Base-by-base conservation (phyloP, 805 yeast species). In the Candida glaebosa region DNA sequence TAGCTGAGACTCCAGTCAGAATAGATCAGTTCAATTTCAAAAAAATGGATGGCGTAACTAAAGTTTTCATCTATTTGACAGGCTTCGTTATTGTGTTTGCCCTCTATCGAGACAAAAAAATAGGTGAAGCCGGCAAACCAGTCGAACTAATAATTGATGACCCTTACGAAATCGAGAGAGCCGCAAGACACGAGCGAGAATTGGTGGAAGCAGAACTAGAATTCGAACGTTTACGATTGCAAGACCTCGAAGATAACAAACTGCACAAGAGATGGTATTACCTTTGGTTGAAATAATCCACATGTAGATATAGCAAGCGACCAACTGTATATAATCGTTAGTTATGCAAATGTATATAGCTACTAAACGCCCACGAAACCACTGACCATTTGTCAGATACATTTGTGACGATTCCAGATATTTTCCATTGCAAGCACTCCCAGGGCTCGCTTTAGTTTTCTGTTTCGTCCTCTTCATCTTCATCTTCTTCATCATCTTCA, bases 401-500 rank as follows among this genome's bases (percentile, higher is more conserved):
- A n/a, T n/a, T n/a, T n/a, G n/a, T n/a, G n/a, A n/a, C n/a, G n/a
- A n/a, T n/a, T n/a, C n/a, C n/a, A n/a, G n/a, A n/a, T n/a, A n/a
- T n/a, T n/a, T n/a, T n/a, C n/a, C n/a, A n/a, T 19, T 24, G 16
- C 16, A 10, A 34, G 20, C 32, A 7, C 30, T 25, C n/a, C 37
- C 25, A n/a, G n/a, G n/a, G n/a, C n/a, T n/a, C n/a, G n/a, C 25
- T 16, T n/a, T 8, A 7, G 10, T 12, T 19, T 18, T 15, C 31
- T 28, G 16, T 12, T 12, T 48, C 52, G 14, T 57, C 63, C 1
- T 61, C 71, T 3, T 69, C 78, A 15, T 70, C 81, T 0, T 75
- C 82, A 8, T 78, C 79, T 14, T 78, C 84, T 43, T 70, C 61
- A 54, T 83, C 75, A 50, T 84, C 89, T 54, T 87, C 96, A 36